Conservation (phyloP, 176 grass and related monocot species). For the Musa troglodytarum region DNA sequence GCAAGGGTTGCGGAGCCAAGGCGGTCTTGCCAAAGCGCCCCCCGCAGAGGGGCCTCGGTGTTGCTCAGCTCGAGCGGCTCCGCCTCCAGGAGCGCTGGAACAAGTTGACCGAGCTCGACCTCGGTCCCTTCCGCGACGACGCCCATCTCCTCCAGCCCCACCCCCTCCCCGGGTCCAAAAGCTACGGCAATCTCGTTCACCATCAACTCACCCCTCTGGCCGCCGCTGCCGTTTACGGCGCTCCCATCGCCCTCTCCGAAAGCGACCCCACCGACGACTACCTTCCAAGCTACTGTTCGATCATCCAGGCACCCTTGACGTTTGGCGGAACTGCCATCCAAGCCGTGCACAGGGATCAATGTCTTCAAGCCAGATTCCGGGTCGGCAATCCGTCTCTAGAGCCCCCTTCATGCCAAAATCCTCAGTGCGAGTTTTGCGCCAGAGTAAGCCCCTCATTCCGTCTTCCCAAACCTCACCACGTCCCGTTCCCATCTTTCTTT, state of each 20-base stretch:
- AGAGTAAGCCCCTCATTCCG: slow-evolving; percentile 21
- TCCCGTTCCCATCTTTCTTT: neutral
- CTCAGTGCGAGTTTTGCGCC: slow-evolving; percentile 54
- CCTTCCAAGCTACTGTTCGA: neutral
- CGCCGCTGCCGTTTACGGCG: slow-evolving; percentile 16
- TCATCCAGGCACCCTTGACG: no score
- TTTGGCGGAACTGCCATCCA: neutral
- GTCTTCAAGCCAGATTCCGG: neutral
- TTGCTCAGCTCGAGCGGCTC: slow-evolving; percentile 66
- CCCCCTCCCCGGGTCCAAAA: no score
- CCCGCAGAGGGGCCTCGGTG: slow-evolving; percentile 65
- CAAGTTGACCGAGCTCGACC: slow-evolving; percentile 12
- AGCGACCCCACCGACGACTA: neutral
- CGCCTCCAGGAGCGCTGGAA: slow-evolving; percentile 41
- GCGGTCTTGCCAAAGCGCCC: slow-evolving; percentile 24
- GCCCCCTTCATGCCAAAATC: slow-evolving; percentile 31
- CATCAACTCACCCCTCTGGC: slow-evolving; percentile 8
- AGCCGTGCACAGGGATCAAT: neutral
- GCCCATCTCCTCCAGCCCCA: slow-evolving; percentile 10
- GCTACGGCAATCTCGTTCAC: no score
- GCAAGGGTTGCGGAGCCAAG: neutral
- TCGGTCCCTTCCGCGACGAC: neutral
- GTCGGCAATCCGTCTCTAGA: slow-evolving; percentile 26
- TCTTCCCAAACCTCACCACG: no score
- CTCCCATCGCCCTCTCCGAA: slow-evolving; percentile 20